phyloP scores from a whole-genome alignment of 148 eudicot genomes.

The Spergularia marina region DNA sequence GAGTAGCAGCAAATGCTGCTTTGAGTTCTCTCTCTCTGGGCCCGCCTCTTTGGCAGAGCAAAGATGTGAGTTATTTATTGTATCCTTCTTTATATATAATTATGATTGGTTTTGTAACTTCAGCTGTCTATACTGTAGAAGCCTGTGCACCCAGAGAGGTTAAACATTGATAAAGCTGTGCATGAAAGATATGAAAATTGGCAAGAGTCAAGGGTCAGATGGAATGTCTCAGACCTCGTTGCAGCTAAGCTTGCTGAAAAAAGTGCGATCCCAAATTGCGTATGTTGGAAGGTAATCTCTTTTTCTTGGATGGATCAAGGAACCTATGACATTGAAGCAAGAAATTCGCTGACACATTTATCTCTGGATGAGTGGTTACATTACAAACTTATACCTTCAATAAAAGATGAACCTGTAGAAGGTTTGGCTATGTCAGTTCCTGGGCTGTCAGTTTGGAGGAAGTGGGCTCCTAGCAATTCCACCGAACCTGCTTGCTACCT shows the following conservation, averaged over 20 bases:
- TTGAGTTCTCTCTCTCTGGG: conserved; percentile 75
- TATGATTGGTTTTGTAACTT: conserved; percentile 17
- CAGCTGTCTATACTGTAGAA: conserved; percentile 40
- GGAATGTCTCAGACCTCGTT: conserved; percentile 72
- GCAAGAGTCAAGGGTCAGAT: conserved; percentile 61
- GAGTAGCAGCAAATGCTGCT: conserved; percentile 76
- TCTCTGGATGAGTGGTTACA: conserved; percentile 60
- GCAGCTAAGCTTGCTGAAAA: conserved; percentile 52
- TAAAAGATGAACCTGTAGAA: conserved; percentile 29
- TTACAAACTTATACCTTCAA: conserved; percentile 68
- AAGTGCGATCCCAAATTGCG: conserved; percentile 52
- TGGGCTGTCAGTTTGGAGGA: conserved; percentile 80
- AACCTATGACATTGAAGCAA: conserved; percentile 16
- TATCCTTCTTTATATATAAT: conserved; percentile 7
- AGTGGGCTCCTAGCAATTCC: conserved; percentile 45
- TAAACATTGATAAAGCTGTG: conserved; percentile 62
- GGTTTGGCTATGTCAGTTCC: conserved; percentile 56
- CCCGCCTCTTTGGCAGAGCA: conserved; percentile 55
- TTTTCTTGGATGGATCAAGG: conserved; percentile 37
- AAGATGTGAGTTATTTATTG: conserved; percentile 41
- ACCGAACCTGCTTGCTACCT: conserved; percentile 48
- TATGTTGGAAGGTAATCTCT: conserved; percentile 79
- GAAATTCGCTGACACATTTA: conserved; percentile 24
- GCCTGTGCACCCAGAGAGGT: conserved; percentile 33
- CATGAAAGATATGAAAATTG: conserved; percentile 55